Base-by-base conservation (phyloP, 768 basidiomycete species). In the Auricularia heimuer region DNA sequence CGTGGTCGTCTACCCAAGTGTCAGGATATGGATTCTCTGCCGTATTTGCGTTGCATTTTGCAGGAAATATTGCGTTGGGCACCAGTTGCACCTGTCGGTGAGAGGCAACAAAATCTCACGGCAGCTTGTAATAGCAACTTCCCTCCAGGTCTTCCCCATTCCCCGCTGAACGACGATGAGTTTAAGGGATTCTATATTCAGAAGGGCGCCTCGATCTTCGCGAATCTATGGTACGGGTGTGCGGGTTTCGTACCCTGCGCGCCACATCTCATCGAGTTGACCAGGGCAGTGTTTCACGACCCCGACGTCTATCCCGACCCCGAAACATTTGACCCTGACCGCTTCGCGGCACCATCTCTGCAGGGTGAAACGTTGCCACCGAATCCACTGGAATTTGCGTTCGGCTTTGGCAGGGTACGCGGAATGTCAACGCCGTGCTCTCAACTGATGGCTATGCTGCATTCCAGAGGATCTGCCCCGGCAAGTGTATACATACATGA, bases 141-240 rank as follows among this genome's bases (percentile, higher is more conserved):
- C 47, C 47, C 6, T 21, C 18, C 62, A 54, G 66, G 56, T 42
- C 58, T 72, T 3, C 72, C 72, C 14, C 72, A 73, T 62, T 42
- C 61, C 10, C 21, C 64, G 4, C 62, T 47, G 8, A 47, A 70
- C 45, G 73, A 73, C 34, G 69, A 73, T 54, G 63, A 70, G 2
- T 74, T 72, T 63, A 62, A 71, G 51, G 73, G 70, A 0, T 74
- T 67, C 44, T 65, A 67, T 37, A 71, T 75, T 3, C 71, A 72
- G 3, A 74, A 73, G 54, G 72, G 70, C 35, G 36, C 58, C 2
- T 66, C 67, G 3, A 65, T 74, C 3, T 34, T 73, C 45, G 70
- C 66, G 1, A 71, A 74, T 44, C 77, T 75, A 54, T 8, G 44
- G 35, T 77, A 51, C 6, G 47, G 18, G 6, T 6, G 1, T 18